Percentiles rank a stretch among this genome's conserved stretches.
Conservation (phyloP, 2,329 filamentous ascomycete genomes). For the Colletotrichum trifolii region DNA sequence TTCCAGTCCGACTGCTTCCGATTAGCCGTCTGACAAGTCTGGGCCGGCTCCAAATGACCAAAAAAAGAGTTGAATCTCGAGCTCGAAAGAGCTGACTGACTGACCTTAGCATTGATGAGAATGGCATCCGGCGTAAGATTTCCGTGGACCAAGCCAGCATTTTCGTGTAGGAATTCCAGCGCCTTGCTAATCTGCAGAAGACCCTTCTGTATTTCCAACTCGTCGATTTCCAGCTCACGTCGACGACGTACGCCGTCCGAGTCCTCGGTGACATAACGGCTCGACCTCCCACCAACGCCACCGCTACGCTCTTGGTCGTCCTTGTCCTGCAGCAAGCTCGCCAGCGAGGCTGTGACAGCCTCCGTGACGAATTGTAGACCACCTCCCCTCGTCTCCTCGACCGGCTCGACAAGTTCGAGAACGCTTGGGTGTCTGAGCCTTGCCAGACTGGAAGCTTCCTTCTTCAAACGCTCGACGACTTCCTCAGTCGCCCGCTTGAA, state of each 20-base stretch:
- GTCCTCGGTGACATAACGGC: slow-evolving; percentile 85
- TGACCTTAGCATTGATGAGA: slow-evolving; percentile 90
- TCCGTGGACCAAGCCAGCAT: slow-evolving; percentile 90
- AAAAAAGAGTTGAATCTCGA: not conserved
- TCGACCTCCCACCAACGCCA: slow-evolving; percentile 75
- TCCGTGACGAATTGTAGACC: slow-evolving; percentile 97
- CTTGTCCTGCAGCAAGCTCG: slow-evolving; percentile 85
- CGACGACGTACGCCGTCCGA: slow-evolving; percentile 77
- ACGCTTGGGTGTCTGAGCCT: slow-evolving; percentile 91
- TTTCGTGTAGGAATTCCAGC: slow-evolving; percentile 94
- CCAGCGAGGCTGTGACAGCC: slow-evolving; percentile 87
- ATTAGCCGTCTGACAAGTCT: slow-evolving; percentile 42
- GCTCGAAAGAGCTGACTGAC: slow-evolving; percentile 40
- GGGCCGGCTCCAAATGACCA: not conserved
- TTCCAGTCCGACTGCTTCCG: slow-evolving; percentile 89
- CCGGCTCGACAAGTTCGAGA: slow-evolving; percentile 91
- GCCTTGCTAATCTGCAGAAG: slow-evolving; percentile 93
- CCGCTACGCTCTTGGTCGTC: slow-evolving; percentile 83
- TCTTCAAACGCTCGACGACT: slow-evolving; percentile 89
- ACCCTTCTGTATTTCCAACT: slow-evolving; percentile 97
- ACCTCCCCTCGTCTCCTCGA: slow-evolving; percentile 91
- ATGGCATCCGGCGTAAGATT: slow-evolving; percentile 95
- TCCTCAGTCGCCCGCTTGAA: slow-evolving; percentile 88
- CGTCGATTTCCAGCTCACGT: slow-evolving; percentile 91
- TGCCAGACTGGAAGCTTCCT: slow-evolving; percentile 89